phyloP scores from a whole-genome alignment of 176 grass and related monocot species.

The Stipa capillata region DNA sequence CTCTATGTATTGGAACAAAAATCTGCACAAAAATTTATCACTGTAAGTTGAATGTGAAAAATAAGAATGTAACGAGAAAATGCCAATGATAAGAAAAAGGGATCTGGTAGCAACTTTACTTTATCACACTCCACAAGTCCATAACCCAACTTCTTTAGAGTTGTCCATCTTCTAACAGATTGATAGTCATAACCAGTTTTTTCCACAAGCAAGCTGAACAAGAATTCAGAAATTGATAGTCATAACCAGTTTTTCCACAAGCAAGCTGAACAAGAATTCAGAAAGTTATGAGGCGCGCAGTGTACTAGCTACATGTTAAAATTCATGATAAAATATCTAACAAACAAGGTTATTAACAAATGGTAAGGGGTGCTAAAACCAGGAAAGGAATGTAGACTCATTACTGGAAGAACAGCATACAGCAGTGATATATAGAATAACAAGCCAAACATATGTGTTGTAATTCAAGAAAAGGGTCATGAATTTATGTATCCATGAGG shows the following conservation, averaged over 20 bases:
- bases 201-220: constrained; percentile 50
- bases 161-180: constrained; percentile 92
- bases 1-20: constrained; percentile 80
- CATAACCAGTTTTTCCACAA: constrained; percentile 49
- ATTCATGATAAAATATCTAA: neutral
- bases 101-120: constrained; percentile 22
- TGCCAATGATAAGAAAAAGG: neutral
- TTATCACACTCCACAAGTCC: constrained; percentile 63
- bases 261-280: constrained; percentile 41
- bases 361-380: neutral
- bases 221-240: constrained; percentile 36
- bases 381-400: neutral
- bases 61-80: neutral
- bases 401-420: neutral
- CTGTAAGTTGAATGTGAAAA: constrained; percentile 22
- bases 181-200: constrained; percentile 60
- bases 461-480: neutral
- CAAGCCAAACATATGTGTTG: neutral
- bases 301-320: neutral
- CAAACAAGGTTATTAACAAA: neutral
- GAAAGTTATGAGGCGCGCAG: neutral
- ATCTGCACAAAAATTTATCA: constrained; percentile 58
- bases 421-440: neutral
- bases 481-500: neutral
- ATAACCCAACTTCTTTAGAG: constrained; percentile 67